phyloP scores from a whole-genome alignment of 352 stramenopile genomes.

The Pythium plurisporium region DNA sequence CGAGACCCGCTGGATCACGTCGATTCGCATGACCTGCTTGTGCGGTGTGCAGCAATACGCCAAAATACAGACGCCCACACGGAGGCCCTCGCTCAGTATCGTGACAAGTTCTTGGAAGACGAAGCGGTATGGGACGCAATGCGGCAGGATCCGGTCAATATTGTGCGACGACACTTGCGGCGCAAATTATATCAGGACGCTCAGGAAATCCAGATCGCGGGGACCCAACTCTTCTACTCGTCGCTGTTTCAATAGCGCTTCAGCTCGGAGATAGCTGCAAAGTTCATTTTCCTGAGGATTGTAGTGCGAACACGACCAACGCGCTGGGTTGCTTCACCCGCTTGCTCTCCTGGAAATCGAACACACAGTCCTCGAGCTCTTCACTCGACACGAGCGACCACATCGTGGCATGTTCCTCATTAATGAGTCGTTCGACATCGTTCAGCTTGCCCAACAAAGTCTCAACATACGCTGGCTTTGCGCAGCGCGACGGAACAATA shows the following conservation, averaged over 20 bases:
- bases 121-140: constrained; percentile 60
- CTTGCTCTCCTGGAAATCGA: constrained; percentile 60
- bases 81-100: constrained; percentile 32
- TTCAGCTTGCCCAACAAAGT: constrained; percentile 30
- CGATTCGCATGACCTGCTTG: constrained; percentile 69
- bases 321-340: constrained; percentile 64
- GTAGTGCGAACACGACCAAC: constrained; percentile 19
- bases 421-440: neutral
- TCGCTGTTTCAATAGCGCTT: constrained; percentile 39
- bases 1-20: constrained; percentile 42
- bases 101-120: constrained; percentile 49
- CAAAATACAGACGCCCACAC: constrained; percentile 48
- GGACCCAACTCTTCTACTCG: constrained; percentile 61
- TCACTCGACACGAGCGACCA: constrained; percentile 34
- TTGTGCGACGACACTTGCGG: constrained; percentile 52
- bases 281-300: neutral
- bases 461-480: constrained; percentile 33
- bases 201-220: constrained; percentile 60
- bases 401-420: neutral
- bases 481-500: constrained; percentile 65
- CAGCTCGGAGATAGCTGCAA: neutral
- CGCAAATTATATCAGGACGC: constrained; percentile 51
- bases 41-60: constrained; percentile 59
- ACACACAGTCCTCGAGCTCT: constrained; percentile 36
- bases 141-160: constrained; percentile 64